Evolutionary conservation across 1,139 yeast genomes (phyloP).

Genomic region (Pichia sp.): DNA sequence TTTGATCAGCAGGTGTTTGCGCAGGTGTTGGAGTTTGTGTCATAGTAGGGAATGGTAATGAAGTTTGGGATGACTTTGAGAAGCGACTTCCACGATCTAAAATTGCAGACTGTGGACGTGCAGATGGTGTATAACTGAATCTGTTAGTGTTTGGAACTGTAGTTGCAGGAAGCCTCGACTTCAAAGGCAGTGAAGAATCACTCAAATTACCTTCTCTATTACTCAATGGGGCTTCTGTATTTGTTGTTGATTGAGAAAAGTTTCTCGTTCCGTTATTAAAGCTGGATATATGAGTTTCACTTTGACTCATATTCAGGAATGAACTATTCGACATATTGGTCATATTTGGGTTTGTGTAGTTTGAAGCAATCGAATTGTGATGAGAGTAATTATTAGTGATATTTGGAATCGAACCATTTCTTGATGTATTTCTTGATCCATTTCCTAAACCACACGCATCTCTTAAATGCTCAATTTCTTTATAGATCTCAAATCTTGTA

Average conservation of each 20-base stretch:
- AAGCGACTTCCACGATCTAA: conserved; percentile 3
- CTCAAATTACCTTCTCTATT: neutral
- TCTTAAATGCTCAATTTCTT: conserved; percentile 77
- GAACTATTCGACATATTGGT: neutral
- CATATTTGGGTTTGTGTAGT: neutral
- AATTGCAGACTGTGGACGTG: conserved; percentile 3
- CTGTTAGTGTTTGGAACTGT: neutral
- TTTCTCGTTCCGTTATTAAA: neutral
- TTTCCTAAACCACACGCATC: conserved; percentile 30
- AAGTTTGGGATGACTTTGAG: conserved; percentile 1
- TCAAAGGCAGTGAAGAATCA: conserved; percentile 11
- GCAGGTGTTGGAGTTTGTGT: neutral
- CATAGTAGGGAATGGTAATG: neutral
- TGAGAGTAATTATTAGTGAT: neutral
- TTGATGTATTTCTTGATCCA: too few species aligned
- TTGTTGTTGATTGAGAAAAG: neutral
- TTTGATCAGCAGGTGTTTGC: neutral
- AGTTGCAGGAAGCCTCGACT: neutral
- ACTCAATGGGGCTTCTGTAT: neutral
- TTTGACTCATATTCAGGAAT: neutral
- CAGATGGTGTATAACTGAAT: conserved; percentile 10
- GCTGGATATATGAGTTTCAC: too few species aligned
- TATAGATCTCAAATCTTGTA: conserved; percentile 86
- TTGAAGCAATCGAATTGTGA: neutral
- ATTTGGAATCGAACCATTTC: too few species aligned